phyloP scores from a whole-genome alignment of 108 stramenopile genomes.

The Skeletonema potamos region DNA sequence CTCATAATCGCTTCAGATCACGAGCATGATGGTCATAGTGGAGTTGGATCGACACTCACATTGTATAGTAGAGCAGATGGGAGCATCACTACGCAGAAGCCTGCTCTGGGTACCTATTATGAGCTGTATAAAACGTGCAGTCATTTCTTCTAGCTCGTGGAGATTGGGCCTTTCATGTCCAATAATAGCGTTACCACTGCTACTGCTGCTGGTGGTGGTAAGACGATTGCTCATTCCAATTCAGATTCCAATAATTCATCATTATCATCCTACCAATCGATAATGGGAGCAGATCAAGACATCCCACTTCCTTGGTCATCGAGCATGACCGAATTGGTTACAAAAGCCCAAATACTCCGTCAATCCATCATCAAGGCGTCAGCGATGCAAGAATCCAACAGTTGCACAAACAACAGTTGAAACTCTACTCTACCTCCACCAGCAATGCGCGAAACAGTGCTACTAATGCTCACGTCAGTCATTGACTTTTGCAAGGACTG shows the following conservation, averaged over 20 bases:
- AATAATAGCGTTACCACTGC: neutral
- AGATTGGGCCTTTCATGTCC: constrained; percentile 12
- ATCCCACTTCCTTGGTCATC: neutral
- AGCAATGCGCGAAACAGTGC: constrained; percentile 1
- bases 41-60: constrained; percentile 6
- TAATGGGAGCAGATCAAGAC: neutral
- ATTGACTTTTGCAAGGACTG: neutral
- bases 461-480: constrained; percentile 1
- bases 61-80: constrained; percentile 3
- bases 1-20: constrained; percentile 15
- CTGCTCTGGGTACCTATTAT: neutral
- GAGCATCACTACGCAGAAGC: neutral
- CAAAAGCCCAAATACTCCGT: neutral
- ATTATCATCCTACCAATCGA: neutral
- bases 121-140: constrained; percentile 7
- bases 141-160: constrained; percentile 12
- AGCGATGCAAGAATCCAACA: neutral
- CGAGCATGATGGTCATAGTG: constrained; percentile 1
- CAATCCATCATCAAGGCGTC: neutral
- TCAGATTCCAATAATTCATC: too few species aligned
- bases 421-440: constrained; percentile 1
- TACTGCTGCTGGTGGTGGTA: neutral
- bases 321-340: neutral
- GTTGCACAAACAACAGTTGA: neutral
- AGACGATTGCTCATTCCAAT: neutral